These are phyloP conservation scores for Mediolabrus comicus DNA, from an alignment of 108 stramenopile genomes.

Conservation along the genomic window DNA sequence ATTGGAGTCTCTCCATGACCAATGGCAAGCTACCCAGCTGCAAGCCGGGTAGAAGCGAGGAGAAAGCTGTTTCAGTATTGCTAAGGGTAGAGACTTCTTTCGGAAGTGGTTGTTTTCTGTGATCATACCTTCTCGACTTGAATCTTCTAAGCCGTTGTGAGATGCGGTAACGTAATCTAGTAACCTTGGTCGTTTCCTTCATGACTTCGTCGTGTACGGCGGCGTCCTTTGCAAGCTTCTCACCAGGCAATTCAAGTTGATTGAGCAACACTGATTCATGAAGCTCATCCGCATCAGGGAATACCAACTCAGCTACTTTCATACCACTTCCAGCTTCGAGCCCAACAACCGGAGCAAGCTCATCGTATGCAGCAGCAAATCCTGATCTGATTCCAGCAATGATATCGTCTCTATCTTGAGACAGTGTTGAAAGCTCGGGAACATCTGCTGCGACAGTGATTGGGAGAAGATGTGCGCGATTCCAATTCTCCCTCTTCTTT, in stretches of 20 bases:
- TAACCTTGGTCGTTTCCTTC: background rate
- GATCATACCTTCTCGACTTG: background rate
- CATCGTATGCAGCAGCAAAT: conserved; percentile 74
- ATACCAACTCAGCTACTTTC: conserved; percentile 34
- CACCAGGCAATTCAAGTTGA: background rate
- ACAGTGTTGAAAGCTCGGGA: conserved; percentile 55
- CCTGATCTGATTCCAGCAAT: conserved; percentile 68
- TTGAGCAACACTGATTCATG: conserved; percentile 1
- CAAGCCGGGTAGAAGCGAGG: conserved; percentile 30
- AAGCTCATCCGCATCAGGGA: conserved; percentile 14
- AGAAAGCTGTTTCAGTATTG: background rate
- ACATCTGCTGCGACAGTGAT: conserved; percentile 59
- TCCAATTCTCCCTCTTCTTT: conserved; percentile 48
- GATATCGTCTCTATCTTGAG: conserved; percentile 66
- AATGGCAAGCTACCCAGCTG: conserved; percentile 27
- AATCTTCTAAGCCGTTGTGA: background rate
- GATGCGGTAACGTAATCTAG: background rate
- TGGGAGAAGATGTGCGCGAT: conserved; percentile 66
- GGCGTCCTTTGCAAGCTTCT: background rate
- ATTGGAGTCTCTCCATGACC: conserved; percentile 31
- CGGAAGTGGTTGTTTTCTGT: too few relatives aligned
- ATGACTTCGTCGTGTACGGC: background rate
- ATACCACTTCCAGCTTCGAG: conserved; percentile 21
- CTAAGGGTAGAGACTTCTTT: background rate
- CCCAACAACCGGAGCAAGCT: conserved; percentile 56